Conservation (phyloP, 1,284 basidiomycete species). For the Porodaedalea pini region DNA sequence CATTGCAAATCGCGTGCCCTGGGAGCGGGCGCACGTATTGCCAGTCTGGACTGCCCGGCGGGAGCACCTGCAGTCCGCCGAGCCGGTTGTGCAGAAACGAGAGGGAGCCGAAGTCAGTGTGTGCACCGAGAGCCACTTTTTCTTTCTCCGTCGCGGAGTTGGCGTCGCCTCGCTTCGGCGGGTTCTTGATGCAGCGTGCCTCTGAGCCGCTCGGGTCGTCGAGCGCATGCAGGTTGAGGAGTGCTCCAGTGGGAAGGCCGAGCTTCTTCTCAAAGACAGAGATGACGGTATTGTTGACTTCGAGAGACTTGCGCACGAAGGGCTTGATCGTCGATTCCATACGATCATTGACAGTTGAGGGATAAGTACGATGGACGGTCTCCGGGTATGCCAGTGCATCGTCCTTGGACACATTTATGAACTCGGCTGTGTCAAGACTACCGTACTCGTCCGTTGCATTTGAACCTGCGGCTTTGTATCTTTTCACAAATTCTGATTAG, state of each 20-base stretch:
- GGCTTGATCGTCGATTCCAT: slow-evolving; percentile 50
- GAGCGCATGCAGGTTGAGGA: slow-evolving; percentile 43
- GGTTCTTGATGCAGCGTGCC: slow-evolving; percentile 51
- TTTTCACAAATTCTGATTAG: slow-evolving; percentile 25
- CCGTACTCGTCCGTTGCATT: slow-evolving; percentile 63
- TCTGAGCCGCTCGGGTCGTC: slow-evolving; percentile 56
- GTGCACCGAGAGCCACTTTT: slow-evolving; percentile 44
- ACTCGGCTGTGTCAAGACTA: slow-evolving; percentile 53
- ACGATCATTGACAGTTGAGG: slow-evolving; percentile 45
- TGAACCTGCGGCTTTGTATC: slow-evolving; percentile 63
- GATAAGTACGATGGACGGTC: slow-evolving; percentile 51
- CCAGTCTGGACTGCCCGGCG: slow-evolving; percentile 59
- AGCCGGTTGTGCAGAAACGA: slow-evolving; percentile 67
- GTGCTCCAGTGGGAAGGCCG: slow-evolving; percentile 48
- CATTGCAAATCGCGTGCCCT: slow-evolving; percentile 56
- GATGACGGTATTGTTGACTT: slow-evolving; percentile 52
- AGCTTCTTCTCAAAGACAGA: slow-evolving; percentile 54
- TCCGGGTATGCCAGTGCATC: slow-evolving; percentile 57
- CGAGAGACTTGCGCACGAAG: slow-evolving; percentile 55
- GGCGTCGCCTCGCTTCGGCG: neutral
- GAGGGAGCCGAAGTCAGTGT: slow-evolving; percentile 48
- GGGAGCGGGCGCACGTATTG: slow-evolving; percentile 64
- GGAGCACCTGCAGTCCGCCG: slow-evolving; percentile 68
- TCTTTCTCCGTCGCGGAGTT: slow-evolving; percentile 25
- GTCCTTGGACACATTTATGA: slow-evolving; percentile 65